Base-by-base conservation (phyloP, 116 monocot genomes). In the Papilionanthe hybrid region DNA sequence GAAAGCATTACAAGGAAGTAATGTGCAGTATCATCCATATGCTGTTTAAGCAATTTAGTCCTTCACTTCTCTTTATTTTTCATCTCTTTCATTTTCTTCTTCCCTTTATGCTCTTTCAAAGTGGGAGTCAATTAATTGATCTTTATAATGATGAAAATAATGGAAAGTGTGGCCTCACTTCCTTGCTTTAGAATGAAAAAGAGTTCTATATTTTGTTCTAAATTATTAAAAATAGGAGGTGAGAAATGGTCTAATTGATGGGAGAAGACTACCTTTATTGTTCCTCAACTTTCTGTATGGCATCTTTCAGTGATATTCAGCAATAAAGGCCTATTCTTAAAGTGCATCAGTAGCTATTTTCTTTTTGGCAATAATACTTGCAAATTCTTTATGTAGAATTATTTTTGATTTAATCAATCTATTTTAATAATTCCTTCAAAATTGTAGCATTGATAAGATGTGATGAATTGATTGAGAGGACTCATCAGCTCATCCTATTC, bases 1-100 rank as follows among this genome's bases (percentile, higher is more conserved):
- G 68, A 76, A 69, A 76, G 55, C 79, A 68, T 79, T 44, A 5
- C 28, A 48, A 22, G 60, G 45, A 80, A n/a, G 9, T 17, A 23
- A 0, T 42, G 0, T 42, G n/a, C 28, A 19, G 37, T 73, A 44
- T 27, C 29, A n/a, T 71, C 11, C 41, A 73, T 44, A 73, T 53
- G 15, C 4, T 37, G 37, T 13, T 53, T 53, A 53, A 53, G 53
- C 53, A 15, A 17, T 13, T 17, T 53, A 53, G 53, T 53, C 53
- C 53, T 73, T 8, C 44, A 73, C 23, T 53, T 4, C 41, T 71
- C 4, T 19, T 65, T 65, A 17, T 65, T 30, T 69, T 69, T 13
- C 53, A 29, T 15, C 69, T 12, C 22, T 37, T 37, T 69, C 32
- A 69, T 63, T 23, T 63, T 63, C 5, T 20, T 63, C 63, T 23